Base-by-base conservation (phyloP, 352 stramenopile genomes). In the Bremia lactucae region DNA sequence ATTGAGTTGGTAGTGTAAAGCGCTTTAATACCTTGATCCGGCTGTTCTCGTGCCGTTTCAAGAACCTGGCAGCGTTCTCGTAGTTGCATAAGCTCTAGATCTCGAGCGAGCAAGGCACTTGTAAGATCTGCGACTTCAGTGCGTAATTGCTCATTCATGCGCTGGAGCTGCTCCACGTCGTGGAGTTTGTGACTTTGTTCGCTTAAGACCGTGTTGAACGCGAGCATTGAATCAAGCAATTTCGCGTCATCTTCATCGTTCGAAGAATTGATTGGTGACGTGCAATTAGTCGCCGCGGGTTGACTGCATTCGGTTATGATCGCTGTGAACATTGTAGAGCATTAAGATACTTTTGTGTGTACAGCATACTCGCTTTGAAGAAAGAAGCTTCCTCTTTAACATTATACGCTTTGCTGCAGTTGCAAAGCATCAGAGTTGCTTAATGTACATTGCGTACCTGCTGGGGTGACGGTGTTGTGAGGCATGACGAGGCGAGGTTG, bases 1-100 rank as follows among this genome's bases (percentile, higher is more conserved):
- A 33, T n/a, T n/a, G n/a, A n/a, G n/a, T n/a, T n/a, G n/a, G 45
- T 40, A 0, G 75, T 67, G 42, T 85, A 89, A 49, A 89, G 87
- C 47, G 84, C 80, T 18, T 74, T 75, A 26, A 89, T 83, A 9
- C 78, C 72, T 34, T 74, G 68, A 49, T 89, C 77, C 49, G 88
- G 76, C 47, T 87, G 68, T 36, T 85, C 72, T 21, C 89, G 65
- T 6, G 76, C 68, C 19, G 56, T 54, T 8, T 67, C 52, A 1
- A 92, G 58, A 24, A 73, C 62, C 35, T 77, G 55, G 29, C 76
- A 88, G 36, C 76, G 72, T 37, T 87, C 80, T 0, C 64, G 61
- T 23, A 92, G 49, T 18, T 60, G 44, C 31, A 55, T 55, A 16
- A 92, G 71, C 59, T 92, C 76, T 54, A 88, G 66, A 43, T 92